A percentile compares a stretch with the other conserved stretches of the same genome.
These are phyloP conservation scores for Ocimum tenuiflorum DNA, from an alignment of 257 asterid genomes.

Conservation along the genomic window DNA sequence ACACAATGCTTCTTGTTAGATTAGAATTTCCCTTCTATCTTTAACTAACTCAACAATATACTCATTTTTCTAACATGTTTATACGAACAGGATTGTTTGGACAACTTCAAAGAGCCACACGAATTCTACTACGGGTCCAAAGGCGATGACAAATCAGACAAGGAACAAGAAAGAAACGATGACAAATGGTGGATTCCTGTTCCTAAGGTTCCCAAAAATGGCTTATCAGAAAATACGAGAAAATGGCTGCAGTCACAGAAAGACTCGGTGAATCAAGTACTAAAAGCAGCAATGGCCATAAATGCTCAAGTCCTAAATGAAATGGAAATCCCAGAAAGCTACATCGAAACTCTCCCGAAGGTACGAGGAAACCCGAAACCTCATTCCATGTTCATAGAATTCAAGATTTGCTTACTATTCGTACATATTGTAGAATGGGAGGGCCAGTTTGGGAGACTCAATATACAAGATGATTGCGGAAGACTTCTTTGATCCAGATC, in stretches of 20 bases:
- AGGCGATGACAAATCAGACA: conserved; percentile 29
- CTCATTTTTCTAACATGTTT: no score
- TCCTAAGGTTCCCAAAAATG: conserved; percentile 52
- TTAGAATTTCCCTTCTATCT: background rate
- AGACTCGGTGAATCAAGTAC: conserved; percentile 55
- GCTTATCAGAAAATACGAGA: conserved; percentile 37
- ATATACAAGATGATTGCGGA: conserved; percentile 65
- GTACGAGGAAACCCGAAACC: conserved; percentile 18
- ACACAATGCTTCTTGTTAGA: conserved; percentile 49
- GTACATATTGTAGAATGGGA: conserved; percentile 39
- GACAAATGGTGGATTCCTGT: conserved; percentile 67
- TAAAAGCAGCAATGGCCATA: conserved; percentile 69
- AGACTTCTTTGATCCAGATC: conserved; percentile 60
- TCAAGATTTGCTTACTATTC: background rate
- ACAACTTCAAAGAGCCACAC: conserved; percentile 48
- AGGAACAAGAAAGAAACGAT: conserved; percentile 22
- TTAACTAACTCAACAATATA: no score
- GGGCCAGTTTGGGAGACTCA: conserved; percentile 61
- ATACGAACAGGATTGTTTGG: conserved; percentile 40
- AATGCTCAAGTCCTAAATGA: conserved; percentile 51
- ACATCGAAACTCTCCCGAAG: conserved; percentile 55
- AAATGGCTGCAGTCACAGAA: conserved; percentile 54
- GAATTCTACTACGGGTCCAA: conserved; percentile 49
- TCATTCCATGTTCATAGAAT: background rate
- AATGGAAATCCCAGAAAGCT: conserved; percentile 56